Evolutionary conservation across 805 yeast genomes (phyloP), one percentile per base, ranked within the genome.

Genomic region (Lipomyces spencermartinsiae): DNA sequence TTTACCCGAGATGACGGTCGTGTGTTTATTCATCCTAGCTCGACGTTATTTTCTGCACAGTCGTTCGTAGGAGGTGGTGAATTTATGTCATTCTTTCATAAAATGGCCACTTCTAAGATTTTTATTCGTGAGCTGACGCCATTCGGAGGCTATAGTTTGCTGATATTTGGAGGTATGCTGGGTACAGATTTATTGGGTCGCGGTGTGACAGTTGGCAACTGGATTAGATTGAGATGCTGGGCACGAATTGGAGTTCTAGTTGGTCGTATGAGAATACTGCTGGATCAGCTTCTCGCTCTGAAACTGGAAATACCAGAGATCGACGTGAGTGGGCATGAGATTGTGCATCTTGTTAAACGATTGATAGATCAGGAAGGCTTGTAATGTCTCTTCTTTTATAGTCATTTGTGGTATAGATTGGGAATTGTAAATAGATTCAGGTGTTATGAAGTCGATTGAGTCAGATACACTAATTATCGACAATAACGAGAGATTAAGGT

Each of bases 191-290:
- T 87, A 4, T 85, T 93, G 0, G 96, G 97, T 0, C 71, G 76
- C 12, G 98, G 98, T 29, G 85, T 95, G 46, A 87, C 92, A 8
- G 80, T 94, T 64, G 97, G 92, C 73, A 84, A 84, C n/a, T 93
- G 98, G 98, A 79, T 92, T 43, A 96, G 97, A 0, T 83, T 94
- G 12, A 83, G 91, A 69, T 92, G 97, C 0, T 94, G 98, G 98
- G 90, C 97, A 71, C 91, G 95, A 72, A 92, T 93, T 74, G 98
- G 93, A 0, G 97, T 94, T 1, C 80, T 94, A 59, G 84, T 93
- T 37, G 90, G 91, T 66, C 86, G 89, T 67, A 79, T 94, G 65
- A 81, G 97, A 73, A 75, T 79, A 10, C 76, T 92, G 59, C 78
- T 94, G 39, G 97, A 93, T 75, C 80, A 83, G 22, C 86, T 90